These are phyloP conservation scores for Oryza glumipatula DNA, from an alignment of 176 grass and related monocot species.

Conservation along the genomic window DNA sequence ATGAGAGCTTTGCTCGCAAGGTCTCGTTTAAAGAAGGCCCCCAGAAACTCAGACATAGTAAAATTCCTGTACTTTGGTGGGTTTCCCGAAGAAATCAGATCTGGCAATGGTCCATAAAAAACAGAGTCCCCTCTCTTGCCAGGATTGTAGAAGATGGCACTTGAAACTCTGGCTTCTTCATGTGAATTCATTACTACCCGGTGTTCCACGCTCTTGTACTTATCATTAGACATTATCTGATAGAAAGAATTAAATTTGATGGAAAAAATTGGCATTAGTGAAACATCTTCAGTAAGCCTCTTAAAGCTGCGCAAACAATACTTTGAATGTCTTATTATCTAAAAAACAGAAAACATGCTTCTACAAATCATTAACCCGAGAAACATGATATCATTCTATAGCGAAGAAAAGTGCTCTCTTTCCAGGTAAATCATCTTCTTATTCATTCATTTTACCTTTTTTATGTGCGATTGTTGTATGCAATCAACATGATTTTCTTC, in stretches of 20 bases:
- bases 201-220: slow-evolving; percentile 80
- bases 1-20: slow-evolving; percentile 60
- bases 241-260: background rate
- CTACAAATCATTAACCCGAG: background rate
- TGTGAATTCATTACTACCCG: slow-evolving; percentile 55
- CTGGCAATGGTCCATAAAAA: slow-evolving; percentile 70
- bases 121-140: slow-evolving; percentile 51
- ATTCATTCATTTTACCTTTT: background rate
- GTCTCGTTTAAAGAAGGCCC: slow-evolving; percentile 64
- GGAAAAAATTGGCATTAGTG: background rate
- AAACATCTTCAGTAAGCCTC: background rate
- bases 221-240: slow-evolving; percentile 82
- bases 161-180: slow-evolving; percentile 71
- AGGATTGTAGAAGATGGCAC: slow-evolving; percentile 71
- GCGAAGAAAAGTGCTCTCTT: background rate
- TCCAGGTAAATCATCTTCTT: background rate
- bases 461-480: background rate
- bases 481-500: background rate
- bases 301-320: slow-evolving; percentile 19
- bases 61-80: slow-evolving; percentile 58
- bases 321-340: background rate
- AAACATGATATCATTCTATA: background rate
- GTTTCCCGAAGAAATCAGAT: slow-evolving; percentile 56
- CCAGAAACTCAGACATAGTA: slow-evolving; percentile 66
- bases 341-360: background rate